Percentiles rank a stretch among this genome's conserved stretches.
Evolutionary conservation across 306 rosid species (phyloP).

Genomic region (Sicyos baderoa): DNA sequence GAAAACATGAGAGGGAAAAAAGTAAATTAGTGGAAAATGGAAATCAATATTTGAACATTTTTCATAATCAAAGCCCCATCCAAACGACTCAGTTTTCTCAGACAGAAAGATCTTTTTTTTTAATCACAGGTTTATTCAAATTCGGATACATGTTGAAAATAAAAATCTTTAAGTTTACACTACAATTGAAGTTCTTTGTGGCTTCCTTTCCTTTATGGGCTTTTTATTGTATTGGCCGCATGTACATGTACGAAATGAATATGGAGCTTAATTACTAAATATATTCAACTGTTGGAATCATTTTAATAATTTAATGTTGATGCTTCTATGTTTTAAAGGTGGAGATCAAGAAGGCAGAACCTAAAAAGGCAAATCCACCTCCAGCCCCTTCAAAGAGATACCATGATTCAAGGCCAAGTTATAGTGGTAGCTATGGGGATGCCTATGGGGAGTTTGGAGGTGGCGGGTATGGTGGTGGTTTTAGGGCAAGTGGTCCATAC

Average conservation of each 20-base stretch:
- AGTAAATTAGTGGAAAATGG: background rate
- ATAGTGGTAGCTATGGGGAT: constrained; percentile 64
- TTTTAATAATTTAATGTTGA: too few species aligned
- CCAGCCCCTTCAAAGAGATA: constrained; percentile 71
- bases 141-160: too few species aligned
- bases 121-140: too few species aligned
- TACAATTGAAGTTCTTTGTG: too few species aligned
- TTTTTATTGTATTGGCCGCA: too few species aligned
- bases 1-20: background rate
- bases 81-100: background rate
- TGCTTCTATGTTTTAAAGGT: constrained; percentile 42
- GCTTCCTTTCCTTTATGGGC: too few species aligned
- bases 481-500: constrained; percentile 53
- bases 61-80: background rate
- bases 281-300: too few species aligned
- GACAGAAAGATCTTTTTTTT: background rate
- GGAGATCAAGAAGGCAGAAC: constrained; percentile 98
- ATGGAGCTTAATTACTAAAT: too few species aligned
- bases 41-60: background rate
- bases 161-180: too few species aligned
- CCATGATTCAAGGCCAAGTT: constrained; percentile 65
- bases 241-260: too few species aligned
- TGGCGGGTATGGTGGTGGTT: constrained; percentile 39
- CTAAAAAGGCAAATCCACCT: constrained; percentile 72
- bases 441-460: constrained; percentile 69